Base-by-base conservation (phyloP, 345 rosid genomes). In the Dovyalis caffra region DNA sequence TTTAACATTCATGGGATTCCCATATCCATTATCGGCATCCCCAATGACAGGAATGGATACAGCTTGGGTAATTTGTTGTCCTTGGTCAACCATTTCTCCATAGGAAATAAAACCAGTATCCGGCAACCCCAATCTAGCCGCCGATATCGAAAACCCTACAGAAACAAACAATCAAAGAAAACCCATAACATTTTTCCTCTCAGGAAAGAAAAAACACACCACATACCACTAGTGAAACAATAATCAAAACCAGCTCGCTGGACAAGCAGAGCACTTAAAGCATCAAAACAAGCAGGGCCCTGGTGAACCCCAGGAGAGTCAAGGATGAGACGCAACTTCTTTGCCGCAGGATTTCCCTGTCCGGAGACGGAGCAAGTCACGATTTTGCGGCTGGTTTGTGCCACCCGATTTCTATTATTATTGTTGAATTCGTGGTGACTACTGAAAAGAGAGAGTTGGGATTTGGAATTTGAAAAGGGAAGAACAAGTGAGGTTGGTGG, bases 281-380 rank as follows among this genome's bases (percentile, higher is more conserved):
- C 97, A 90, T 95, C 97, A 83, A 89, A 95, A 78, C 97, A 95
- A 70, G 97, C 95, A 0, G 99, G 99, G 23, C 95, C 97, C 61
- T 89, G 97, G 83, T 90, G 97, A 79, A 90, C 79, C 37, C 97
- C 97, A 0, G 97, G 88, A 25, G 78, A 85, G 40, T 92, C 84
- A 62, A 92, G 84, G 60, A 95, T 76, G 74, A 84, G 75, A 45
- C 97, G 77, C 26, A 95, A 88, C 38, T 70, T 70, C 81, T 63
- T 79, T 9, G 82, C 70, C 56, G 84, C 82, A 32, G 83, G 64
- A 32, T n/a, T n/a, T n/a, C n/a, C n/a, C n/a, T n/a, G n/a, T n/a
- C n/a, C n/a, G 6, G 60, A 45, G 32, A 64, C 47, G 26, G 57
- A 80, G 67, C 64, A 35, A 26, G 64, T 51, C n/a, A 23, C 73